Evolutionary conservation across 78 protist genomes (phyloP), one percentile per base, ranked within the genome.

Genomic region (Polysphondylium violaceum): DNA sequence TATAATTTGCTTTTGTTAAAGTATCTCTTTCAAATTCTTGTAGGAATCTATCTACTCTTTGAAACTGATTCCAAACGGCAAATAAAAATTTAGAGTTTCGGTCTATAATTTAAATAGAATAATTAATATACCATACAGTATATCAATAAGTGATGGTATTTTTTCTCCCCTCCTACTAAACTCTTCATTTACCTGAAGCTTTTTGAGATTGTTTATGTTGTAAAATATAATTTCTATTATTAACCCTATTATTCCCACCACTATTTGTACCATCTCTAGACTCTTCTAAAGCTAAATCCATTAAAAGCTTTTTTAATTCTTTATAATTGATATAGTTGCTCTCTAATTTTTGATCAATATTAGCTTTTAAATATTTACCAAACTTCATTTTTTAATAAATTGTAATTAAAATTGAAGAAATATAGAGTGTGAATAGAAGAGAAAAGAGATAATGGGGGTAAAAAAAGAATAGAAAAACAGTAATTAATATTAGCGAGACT

Each of bases 321-420:
- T 81, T 81, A 56, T 81, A 81, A 68, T 81, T 56, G 12, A 81
- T 56, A 68, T 81, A 81, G 25, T 53, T 3, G 8, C 16, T 53
- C 4, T 68, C 71, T 58, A 58, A 81, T 40, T 71, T 73, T 27
- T 71, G 40, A 17, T 17, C 38, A 35, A 64, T 68, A 81, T 81
- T 81, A 67, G 51, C 68, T 56, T 43, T 64, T 27, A 81, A 35
- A 44, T 81, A 81, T 40, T 81, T 81, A 55, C 89, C 89, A 81
- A 51, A 81, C 40, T 81, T 81, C 89, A 81, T 81, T 81, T 56
- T 50, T 40, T n/a, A 53, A 7, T 55, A 19, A 47, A 12, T 7
- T 12, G 11, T 47, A 47, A 12, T 47, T 47, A 47, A 47, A 12
- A 47, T 47, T 47, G 53, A 11, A 47, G 7, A 47, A 47, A 12